phyloP scores from a whole-genome alignment of 2,329 filamentous ascomycete species.

The Pyrenophora tritici-repentis region DNA sequence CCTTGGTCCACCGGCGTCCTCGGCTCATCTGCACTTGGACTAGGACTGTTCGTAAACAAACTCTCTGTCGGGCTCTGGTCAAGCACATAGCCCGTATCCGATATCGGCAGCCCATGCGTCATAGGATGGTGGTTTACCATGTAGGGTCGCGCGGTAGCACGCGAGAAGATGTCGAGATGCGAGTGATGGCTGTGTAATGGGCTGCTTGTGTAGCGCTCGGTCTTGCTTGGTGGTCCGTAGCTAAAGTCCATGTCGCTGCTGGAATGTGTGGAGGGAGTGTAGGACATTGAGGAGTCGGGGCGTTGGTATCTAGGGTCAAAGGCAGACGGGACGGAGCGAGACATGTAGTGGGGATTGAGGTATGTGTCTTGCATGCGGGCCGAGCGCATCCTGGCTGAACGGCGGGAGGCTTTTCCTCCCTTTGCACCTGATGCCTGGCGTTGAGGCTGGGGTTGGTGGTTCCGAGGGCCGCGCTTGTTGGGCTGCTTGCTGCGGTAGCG shows the following conservation, averaged over 20 bases:
- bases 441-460: constrained; percentile 40
- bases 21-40: constrained; percentile 26
- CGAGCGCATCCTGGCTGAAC: constrained; percentile 29
- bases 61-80: constrained; percentile 27
- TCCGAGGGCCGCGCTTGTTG: constrained; percentile 48
- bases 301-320: constrained; percentile 18
- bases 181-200: constrained; percentile 4
- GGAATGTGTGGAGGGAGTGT: constrained; percentile 27
- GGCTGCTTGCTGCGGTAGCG: constrained; percentile 55
- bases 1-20: constrained; percentile 22
- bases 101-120: constrained; percentile 1
- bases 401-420: constrained; percentile 51
- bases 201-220: constrained; percentile 12
- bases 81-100: constrained; percentile 24
- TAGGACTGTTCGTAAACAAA: constrained; percentile 30
- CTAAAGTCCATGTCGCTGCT: constrained; percentile 27
- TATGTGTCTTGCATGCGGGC: constrained; percentile 26
- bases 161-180: constrained; percentile 12
- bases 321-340: constrained; percentile 20
- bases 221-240: constrained; percentile 1
- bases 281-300: constrained; percentile 12
- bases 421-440: constrained; percentile 53
- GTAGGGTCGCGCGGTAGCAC: background rate
- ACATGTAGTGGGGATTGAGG: constrained; percentile 27
- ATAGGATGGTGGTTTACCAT: background rate